These are phyloP conservation scores for Penicillium sclerotiorum DNA, from an alignment of 2,329 filamentous ascomycete species.

Conservation along the genomic window DNA sequence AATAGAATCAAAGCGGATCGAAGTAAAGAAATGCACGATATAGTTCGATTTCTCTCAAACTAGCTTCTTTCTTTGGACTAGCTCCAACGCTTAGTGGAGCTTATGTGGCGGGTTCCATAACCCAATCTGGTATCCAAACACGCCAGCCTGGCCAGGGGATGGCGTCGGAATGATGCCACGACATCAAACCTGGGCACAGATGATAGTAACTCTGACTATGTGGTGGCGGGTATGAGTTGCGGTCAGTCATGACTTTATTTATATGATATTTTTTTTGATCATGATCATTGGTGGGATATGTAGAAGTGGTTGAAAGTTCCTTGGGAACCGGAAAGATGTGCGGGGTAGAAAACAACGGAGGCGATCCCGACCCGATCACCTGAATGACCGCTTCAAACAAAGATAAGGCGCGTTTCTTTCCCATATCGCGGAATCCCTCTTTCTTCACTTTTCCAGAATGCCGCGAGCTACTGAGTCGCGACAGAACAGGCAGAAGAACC, in stretches of 20 bases:
- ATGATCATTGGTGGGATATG: neutral
- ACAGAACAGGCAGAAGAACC: slow-evolving; percentile 23
- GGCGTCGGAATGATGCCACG: neutral
- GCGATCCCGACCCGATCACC: slow-evolving; percentile 9
- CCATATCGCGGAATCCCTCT: neutral
- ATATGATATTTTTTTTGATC: neutral
- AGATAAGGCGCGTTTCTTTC: slow-evolving; percentile 7
- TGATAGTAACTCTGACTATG: neutral
- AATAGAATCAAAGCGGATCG: no score
- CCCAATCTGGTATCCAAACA: neutral
- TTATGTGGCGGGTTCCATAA: neutral
- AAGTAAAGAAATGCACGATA: neutral
- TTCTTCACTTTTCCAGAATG: neutral
- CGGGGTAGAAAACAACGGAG: slow-evolving; percentile 6
- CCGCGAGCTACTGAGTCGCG: slow-evolving; percentile 1
- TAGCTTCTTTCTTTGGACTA: neutral
- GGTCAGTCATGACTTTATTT: neutral
- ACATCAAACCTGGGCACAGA: neutral
- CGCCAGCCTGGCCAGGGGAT: neutral
- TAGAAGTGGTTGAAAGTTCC: neutral
- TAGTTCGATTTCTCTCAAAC: neutral
- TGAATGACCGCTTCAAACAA: slow-evolving; percentile 1
- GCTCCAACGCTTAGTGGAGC: neutral
- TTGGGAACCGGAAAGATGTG: slow-evolving; percentile 5
- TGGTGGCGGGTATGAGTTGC: neutral